Conservation (phyloP, 2,329 filamentous ascomycete genomes). For the Chrysoporthe deuterocubensis region DNA sequence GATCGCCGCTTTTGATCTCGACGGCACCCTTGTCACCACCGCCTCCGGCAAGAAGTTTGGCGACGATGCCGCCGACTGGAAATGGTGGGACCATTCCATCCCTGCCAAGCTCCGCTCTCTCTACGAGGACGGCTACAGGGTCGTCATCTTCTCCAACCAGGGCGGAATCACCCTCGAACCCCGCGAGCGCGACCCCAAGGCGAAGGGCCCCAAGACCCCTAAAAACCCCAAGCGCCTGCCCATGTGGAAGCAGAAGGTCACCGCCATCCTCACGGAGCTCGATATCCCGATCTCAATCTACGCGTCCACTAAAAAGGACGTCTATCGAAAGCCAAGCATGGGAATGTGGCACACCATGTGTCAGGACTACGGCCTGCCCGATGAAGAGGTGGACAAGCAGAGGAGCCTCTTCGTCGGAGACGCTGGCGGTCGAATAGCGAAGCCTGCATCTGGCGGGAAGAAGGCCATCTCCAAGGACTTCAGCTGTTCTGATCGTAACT, state of each 20-base stretch:
- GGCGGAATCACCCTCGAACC: constrained; percentile 76
- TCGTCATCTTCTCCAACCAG: constrained; percentile 89
- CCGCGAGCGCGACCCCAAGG: constrained; percentile 73
- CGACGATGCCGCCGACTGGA: constrained; percentile 78
- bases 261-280: constrained; percentile 69
- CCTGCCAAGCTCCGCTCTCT: constrained; percentile 70
- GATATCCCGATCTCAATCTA: constrained; percentile 81
- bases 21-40: constrained; percentile 84
- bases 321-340: constrained; percentile 81
- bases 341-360: constrained; percentile 82
- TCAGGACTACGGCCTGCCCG: constrained; percentile 62
- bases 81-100: constrained; percentile 84
- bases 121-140: constrained; percentile 66
- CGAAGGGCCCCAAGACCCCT: constrained; percentile 58
- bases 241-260: constrained; percentile 84
- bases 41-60: constrained; percentile 81
- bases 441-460: constrained; percentile 33
- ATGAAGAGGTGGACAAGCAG: constrained; percentile 66
- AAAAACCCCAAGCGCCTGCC: constrained; percentile 66
- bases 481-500: constrained; percentile 73
- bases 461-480: constrained; percentile 57
- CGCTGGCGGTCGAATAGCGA: constrained; percentile 62
- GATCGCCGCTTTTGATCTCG: constrained; percentile 76
- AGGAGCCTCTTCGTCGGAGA: constrained; percentile 88
- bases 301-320: constrained; percentile 81